Conservation (phyloP, 257 asterid genomes). For the Solanum paucissectum region DNA sequence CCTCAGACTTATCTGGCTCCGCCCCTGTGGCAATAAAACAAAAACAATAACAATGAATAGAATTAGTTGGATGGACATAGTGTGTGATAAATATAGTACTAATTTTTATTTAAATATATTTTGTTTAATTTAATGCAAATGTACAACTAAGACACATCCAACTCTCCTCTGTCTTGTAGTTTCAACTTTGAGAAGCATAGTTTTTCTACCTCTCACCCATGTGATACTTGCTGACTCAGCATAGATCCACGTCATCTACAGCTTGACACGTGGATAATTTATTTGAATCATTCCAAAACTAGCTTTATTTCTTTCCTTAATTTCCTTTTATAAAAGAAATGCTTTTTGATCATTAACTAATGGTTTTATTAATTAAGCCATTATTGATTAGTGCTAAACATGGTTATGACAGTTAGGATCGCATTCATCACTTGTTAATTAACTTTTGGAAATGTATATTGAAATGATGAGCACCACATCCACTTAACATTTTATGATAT, state of each 20-base stretch:
- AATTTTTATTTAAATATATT: background rate
- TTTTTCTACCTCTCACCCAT: background rate
- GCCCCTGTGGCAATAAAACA: too few relatives aligned
- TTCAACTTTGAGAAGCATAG: background rate
- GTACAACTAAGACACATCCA: background rate
- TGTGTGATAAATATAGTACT: background rate
- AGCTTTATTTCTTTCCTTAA: background rate
- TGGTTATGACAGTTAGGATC: background rate
- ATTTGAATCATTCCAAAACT: background rate
- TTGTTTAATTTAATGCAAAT: background rate
- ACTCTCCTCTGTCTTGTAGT: background rate
- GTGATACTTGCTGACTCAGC: background rate
- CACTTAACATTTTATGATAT: background rate
- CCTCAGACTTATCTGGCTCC: too few relatives aligned
- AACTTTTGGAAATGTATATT: background rate
- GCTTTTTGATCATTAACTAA: background rate
- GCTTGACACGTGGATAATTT: background rate
- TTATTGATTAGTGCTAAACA: background rate
- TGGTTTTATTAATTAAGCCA: background rate
- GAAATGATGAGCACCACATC: background rate
- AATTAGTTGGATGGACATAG: constrained; percentile 1
- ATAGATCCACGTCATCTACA: background rate
- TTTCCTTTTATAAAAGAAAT: background rate
- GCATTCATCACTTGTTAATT: background rate
- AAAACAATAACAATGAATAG: background rate